Conservation (phyloP, 192 early-diverging fungal species). For the Jimgerdemannia flammicorona region DNA sequence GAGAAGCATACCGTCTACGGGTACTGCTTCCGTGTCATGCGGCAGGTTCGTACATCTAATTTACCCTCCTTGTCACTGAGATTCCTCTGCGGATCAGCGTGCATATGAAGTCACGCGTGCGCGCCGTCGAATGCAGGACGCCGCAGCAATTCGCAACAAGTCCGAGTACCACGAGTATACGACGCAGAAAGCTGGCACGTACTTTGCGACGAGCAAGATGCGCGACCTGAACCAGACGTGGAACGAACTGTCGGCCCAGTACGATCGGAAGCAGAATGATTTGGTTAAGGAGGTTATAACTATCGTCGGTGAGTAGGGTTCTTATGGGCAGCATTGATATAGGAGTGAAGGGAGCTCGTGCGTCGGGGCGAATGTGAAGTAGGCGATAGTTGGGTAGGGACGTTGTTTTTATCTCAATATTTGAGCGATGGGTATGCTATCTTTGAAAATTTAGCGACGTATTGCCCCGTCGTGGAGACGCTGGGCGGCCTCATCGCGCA, state of each 20-base stretch:
- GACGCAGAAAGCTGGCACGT: constrained; percentile 84
- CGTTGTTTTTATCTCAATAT: too few relatives aligned
- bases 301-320: constrained; percentile 68
- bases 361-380: too few relatives aligned
- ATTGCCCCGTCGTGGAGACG: constrained; percentile 76
- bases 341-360: neutral
- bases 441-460: constrained; percentile 45
- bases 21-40: constrained; percentile 78
- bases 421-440: too few relatives aligned
- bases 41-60: constrained; percentile 39
- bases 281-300: constrained; percentile 87
- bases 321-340: neutral
- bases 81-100: too few relatives aligned
- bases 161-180: constrained; percentile 77
- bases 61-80: constrained; percentile 32
- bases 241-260: constrained; percentile 55
- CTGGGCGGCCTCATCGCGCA: constrained; percentile 75
- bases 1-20: constrained; percentile 83
- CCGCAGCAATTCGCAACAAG: constrained; percentile 64
- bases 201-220: constrained; percentile 79
- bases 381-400: too few relatives aligned
- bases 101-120: too few relatives aligned
- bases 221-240: constrained; percentile 58
- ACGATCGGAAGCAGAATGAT: constrained; percentile 62
- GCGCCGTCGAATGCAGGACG: constrained; percentile 54